Base-by-base conservation (phyloP, 495 filamentous ascomycete genomes). In the Evansstolkia leycettana region DNA sequence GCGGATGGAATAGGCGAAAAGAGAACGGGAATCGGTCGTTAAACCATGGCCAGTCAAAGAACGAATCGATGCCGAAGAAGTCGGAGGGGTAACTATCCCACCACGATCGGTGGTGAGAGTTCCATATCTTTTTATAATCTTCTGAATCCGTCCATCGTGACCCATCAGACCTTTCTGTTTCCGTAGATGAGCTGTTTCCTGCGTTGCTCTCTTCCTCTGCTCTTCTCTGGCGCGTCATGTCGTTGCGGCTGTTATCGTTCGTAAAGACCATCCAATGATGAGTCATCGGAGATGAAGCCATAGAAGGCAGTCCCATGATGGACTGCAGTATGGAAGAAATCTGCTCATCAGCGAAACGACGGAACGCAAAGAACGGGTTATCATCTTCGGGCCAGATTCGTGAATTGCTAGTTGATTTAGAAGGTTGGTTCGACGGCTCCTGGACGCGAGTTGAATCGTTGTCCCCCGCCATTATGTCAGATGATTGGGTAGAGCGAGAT, bases 301-400 rank as follows among this genome's bases (percentile, higher is more conserved):
- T 46, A 0, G 61, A 60, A 1, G 68, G 65, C 1, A 75, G 54
- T 10, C 62, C 66, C 17, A 64, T 58, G 42, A 76, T 54, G 23
- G 63, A 65, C 28, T 73, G 64, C 28, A 75, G 45, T 41, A 77
- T 52, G 26, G 65, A 68, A 4, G 66, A 69, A 35, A 76, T 62
- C 37, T 75, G 73, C 34, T 66, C 59, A 45, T 79, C 74, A 35
- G 72, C 67, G 45, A 67, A 76, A 38, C 67, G 69, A 36, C 73
- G 71, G 51, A 78, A 75, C 19, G 67, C 55, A 31, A 75, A 57
- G 46, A 79, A 78, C 9, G 75, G 71, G 39, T 76, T 78, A 36
- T 62, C 54, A 28, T 50, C 43, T 15, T 65, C 54, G 24, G 42
- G 34, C 46, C 45, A 47, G 36, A 37, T 38, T 30, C 42, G 40